A percentile compares a stretch with the other conserved stretches of the same genome.
Conservation (phyloP, 371 early-diverging fungal genomes). For the Mortierella sp. region DNA sequence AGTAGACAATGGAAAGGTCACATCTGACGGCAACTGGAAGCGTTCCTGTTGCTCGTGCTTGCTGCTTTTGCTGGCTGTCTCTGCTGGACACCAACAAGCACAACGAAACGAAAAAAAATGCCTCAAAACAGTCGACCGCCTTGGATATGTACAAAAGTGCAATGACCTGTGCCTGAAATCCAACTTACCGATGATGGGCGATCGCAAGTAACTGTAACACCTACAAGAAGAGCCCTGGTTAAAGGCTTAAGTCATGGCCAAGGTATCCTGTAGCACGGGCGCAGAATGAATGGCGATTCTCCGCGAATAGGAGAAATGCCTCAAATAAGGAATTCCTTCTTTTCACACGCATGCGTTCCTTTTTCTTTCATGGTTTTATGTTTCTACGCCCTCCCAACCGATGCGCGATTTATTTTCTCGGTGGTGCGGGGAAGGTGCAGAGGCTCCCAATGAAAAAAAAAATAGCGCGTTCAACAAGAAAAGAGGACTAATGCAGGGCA, state of each 20-base stretch:
- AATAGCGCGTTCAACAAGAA: not conserved
- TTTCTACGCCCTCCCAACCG: not conserved
- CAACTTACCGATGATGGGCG: not conserved
- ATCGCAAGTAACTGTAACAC: not conserved
- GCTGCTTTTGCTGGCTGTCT: not conserved
- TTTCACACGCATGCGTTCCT: not conserved
- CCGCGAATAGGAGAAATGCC: slow-evolving; percentile 43
- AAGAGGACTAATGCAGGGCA: not conserved
- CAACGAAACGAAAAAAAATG: not conserved
- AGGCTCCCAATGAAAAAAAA: not conserved
- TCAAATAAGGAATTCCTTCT: not conserved
- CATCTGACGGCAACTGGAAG: not conserved
- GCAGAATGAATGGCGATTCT: not conserved
- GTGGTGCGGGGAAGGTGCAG: not conserved
- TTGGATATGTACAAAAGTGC: not conserved
- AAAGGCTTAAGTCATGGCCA: not conserved
- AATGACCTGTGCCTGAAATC: not conserved
- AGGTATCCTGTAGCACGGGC: not conserved
- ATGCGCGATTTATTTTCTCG: slow-evolving; percentile 3
- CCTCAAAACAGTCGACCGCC: not conserved
- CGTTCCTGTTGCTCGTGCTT: not conserved
- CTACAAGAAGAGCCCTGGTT: not conserved
- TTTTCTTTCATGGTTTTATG: not conserved
- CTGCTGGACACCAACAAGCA: not conserved
- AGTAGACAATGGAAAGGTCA: not conserved